A percentile compares a stretch with the other conserved stretches of the same genome.
These are phyloP conservation scores for Neurospora tetraspora DNA, from an alignment of 495 filamentous ascomycete species.

Conservation along the genomic window DNA sequence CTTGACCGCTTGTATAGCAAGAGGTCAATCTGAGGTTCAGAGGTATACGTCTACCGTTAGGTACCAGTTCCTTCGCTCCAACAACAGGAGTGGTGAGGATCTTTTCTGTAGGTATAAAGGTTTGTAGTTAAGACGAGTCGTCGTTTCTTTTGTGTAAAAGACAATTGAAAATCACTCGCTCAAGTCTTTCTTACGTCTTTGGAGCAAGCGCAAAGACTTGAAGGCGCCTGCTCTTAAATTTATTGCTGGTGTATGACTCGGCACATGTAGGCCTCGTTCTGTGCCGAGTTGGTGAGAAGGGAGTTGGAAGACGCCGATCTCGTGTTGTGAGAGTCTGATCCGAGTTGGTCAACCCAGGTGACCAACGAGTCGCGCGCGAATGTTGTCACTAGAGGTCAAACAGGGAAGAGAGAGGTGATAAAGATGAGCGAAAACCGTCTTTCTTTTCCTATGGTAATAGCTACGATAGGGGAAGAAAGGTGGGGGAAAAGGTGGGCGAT, in stretches of 20 bases:
- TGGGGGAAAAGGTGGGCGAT: not conserved
- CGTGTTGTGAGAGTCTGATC: not conserved
- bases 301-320: slow-evolving; percentile 8
- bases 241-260: slow-evolving; percentile 21
- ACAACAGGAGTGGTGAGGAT: not conserved
- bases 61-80: not conserved
- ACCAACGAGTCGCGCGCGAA: too few relatives aligned
- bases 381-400: not conserved
- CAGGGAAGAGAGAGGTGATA: not conserved
- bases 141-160: slow-evolving; percentile 2
- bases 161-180: slow-evolving; percentile 3
- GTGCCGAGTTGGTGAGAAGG: slow-evolving; percentile 16
- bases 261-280: slow-evolving; percentile 17
- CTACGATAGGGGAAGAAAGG: not conserved
- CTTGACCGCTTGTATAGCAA: slow-evolving; percentile 3
- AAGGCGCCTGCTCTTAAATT: slow-evolving; percentile 41
- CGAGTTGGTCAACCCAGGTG: not conserved
- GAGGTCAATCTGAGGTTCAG: not conserved
- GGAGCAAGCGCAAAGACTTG: slow-evolving; percentile 51
- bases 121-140: slow-evolving; percentile 1
- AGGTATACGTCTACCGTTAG: not conserved
- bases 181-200: slow-evolving; percentile 46
- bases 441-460: not conserved
- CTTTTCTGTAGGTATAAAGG: not conserved
- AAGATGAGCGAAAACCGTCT: not conserved